Base-by-base conservation (phyloP, 1,284 basidiomycete species). In the Veloporphyrellus conicus region DNA sequence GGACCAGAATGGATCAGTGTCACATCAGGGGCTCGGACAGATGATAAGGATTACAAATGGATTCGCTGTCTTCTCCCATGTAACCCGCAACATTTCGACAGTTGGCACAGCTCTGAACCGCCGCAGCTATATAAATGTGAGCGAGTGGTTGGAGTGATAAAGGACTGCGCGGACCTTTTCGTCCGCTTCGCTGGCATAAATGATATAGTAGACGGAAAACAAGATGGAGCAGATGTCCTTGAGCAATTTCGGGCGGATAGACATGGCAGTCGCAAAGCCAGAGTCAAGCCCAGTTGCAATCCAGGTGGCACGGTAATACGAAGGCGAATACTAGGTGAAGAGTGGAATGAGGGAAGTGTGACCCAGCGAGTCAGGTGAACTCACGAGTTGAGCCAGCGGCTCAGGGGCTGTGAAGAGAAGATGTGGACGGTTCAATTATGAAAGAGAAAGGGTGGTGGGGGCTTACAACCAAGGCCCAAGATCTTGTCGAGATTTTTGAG, bases 271-370 rank as follows among this genome's bases (percentile, higher is more conserved):
- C 0, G 94, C 92, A 62, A 98, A 98, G 1, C 94, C 95, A 1
- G 94, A 93, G 64, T 99, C 95, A n/a, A 98, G 75, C 0, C 93
- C 94, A 0, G 88, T 94, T 45, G 72, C 83, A 56, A 99, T 84
- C 88, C 94, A 99, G 40, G 94, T 96, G n/a, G 93, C 94, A 23
- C 95, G 85, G 68, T 95, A 97, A 67, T 94, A 97, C 7, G 90
- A 87, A 3, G 89, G 79, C 2, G 92, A 90, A 64, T 97, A 97
- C 90, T 93, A 55, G 9, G 40, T 28, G 29, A 27, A 38, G 27
- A n/a, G n/a, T n/a, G 52, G 50, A 36, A 60, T 36, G 10, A 22
- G 34, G 56, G 49, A 54, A 20, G 45, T 36, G 31, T 45, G 49
- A 38, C 33, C 11, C 27, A 16, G 39, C 31, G n/a, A 19, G 29